Evolutionary conservation across 805 yeast species (phyloP).

Genomic region (Kodamaea hsintzibuensis): DNA sequence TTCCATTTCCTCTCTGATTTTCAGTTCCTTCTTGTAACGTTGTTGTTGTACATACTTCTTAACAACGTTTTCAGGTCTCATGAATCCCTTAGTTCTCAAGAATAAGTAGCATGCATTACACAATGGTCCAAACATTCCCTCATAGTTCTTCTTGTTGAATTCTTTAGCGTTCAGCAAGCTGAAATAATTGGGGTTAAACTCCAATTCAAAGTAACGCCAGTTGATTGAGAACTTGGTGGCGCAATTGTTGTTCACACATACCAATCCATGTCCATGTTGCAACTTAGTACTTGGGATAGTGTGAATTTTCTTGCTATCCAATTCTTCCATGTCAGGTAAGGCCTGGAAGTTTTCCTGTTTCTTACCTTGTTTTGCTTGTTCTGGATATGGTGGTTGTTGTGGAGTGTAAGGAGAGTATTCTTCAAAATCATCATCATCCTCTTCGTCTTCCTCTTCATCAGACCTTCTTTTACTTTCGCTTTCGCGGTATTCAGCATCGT

Average conservation of each 20-base stretch:
- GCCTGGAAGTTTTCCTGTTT: slow-evolving; percentile 31
- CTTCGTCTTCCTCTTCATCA: slow-evolving; percentile 15
- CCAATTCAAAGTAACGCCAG: slow-evolving; percentile 47
- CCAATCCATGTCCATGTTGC: slow-evolving; percentile 40
- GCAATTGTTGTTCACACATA: slow-evolving; percentile 44
- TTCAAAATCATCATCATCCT: slow-evolving; percentile 16
- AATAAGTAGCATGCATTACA: slow-evolving; percentile 49
- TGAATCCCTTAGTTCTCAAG: slow-evolving; percentile 68
- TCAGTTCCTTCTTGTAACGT: slow-evolving; percentile 38
- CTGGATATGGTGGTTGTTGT: slow-evolving; percentile 39
- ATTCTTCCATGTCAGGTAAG: slow-evolving; percentile 44
- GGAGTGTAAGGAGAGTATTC: slow-evolving; percentile 44
- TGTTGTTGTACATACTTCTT: slow-evolving; percentile 47
- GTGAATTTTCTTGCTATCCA: slow-evolving; percentile 45
- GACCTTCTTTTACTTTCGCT: slow-evolving; percentile 22
- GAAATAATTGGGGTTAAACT: slow-evolving; percentile 37
- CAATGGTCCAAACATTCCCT: slow-evolving; percentile 49
- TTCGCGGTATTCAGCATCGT: slow-evolving; percentile 29
- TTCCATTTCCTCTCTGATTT: slow-evolving; percentile 26
- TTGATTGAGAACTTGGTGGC: slow-evolving; percentile 38
- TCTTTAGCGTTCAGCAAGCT: slow-evolving; percentile 37
- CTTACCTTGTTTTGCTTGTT: background rate
- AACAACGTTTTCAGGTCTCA: slow-evolving; percentile 52
- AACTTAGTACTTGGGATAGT: slow-evolving; percentile 40
- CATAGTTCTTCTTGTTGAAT: slow-evolving; percentile 41